Base-by-base conservation (phyloP, 257 asterid genomes). In the Solanum chiquidenum region DNA sequence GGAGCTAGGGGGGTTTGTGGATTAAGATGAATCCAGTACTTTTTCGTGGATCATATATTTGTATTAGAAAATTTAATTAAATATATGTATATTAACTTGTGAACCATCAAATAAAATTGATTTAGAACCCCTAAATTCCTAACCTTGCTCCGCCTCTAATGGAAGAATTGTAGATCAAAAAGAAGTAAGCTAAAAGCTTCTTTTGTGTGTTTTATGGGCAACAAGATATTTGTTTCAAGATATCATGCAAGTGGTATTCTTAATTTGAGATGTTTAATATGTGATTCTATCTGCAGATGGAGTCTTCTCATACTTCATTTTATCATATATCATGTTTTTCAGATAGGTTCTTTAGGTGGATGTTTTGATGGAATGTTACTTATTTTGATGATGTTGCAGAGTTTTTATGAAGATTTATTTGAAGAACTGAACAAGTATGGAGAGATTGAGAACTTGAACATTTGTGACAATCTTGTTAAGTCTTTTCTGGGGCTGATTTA, bases 401-500 rank as follows among this genome's bases (percentile, higher is more conserved):
- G 86, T 84, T 88, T 90, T 74, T 90, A 88, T 60, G 92, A 90
- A 71, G 87, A 90, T 44, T 23, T 90, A 42, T 90, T 88, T 80
- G 92, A 88, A 87, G 83, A 90, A 75, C 88, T 90, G 25, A 86
- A 90, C 84, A 90, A 90, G 55, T 90, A 72, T 12, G 90, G 92
- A 46, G 90, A 90, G 86, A 76, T 90, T 49, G 90, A 90, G 66
- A 88, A 77, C 62, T 85, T 90, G n/a, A 90, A 88, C 37, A 71
- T 90, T 75, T 90, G 92, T 80, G 90, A 88, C 64, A 90, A 90
- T 85, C 77, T 90, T 16, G 92, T 90, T 60, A 62, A 34, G 87
- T 3, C 38, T 37, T 38, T 40, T 11, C 16, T 71, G 27, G 49
- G 37, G 46, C n/a, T 42, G 84, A 77, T 77, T 77, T 77, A 42